Conservation (phyloP, 352 stramenopile genomes). For the Pythium periplocum region DNA sequence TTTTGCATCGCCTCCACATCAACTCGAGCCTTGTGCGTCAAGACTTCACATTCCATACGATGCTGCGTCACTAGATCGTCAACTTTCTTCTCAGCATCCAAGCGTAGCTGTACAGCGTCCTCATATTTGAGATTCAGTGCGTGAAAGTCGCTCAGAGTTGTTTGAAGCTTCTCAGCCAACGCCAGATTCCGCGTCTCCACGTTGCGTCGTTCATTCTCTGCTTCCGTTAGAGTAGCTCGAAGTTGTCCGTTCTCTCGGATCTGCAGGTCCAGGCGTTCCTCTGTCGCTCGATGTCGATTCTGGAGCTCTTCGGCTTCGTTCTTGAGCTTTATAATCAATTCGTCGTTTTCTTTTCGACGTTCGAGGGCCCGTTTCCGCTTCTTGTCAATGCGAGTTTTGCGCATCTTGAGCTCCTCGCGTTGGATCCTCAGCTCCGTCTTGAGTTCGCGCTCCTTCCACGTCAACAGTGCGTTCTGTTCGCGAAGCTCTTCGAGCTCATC, state of each 20-base stretch:
- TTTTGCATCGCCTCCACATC: slow-evolving; percentile 32
- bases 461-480: slow-evolving; percentile 59
- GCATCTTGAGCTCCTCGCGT: slow-evolving; percentile 57
- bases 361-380: slow-evolving; percentile 64
- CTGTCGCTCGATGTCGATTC: background rate
- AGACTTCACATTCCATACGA: slow-evolving; percentile 44
- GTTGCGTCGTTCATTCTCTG: slow-evolving; percentile 31
- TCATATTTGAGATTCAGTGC: slow-evolving; percentile 62
- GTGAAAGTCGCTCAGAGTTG: slow-evolving; percentile 61
- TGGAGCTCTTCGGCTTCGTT: slow-evolving; percentile 22
- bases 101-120: slow-evolving; percentile 33
- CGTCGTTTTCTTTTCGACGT: slow-evolving; percentile 54
- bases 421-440: slow-evolving; percentile 55
- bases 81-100: slow-evolving; percentile 42
- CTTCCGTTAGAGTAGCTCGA: slow-evolving; percentile 12
- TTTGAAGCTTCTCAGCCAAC: slow-evolving; percentile 60
- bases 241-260: slow-evolving; percentile 23
- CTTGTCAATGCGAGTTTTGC: slow-evolving; percentile 65
- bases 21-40: slow-evolving; percentile 52
- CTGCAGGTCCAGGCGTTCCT: slow-evolving; percentile 16
- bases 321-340: slow-evolving; percentile 35
- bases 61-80: slow-evolving; percentile 41
- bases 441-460: slow-evolving; percentile 69
- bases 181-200: slow-evolving; percentile 41
- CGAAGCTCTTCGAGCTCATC: slow-evolving; percentile 73